Conservation (phyloP, 2,329 filamentous ascomycete species). For the Seiridium cupressi region DNA sequence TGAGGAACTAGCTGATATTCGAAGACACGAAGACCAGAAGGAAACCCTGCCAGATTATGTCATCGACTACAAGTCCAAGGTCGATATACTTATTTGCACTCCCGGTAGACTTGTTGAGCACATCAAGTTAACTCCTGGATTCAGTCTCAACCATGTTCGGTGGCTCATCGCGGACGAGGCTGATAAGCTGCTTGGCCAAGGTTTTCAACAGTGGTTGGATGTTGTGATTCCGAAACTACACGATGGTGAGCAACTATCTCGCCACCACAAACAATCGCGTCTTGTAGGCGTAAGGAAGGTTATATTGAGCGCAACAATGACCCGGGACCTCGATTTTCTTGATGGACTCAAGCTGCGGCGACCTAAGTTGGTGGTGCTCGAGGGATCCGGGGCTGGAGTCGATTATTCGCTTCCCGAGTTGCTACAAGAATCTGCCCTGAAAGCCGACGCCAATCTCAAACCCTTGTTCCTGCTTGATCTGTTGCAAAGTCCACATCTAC, state of each 20-base stretch:
- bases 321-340: slow-evolving; percentile 77
- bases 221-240: slow-evolving; percentile 65
- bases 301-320: slow-evolving; percentile 90
- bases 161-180: slow-evolving; percentile 95
- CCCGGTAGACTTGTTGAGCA: slow-evolving; percentile 92
- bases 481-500: slow-evolving; percentile 56
- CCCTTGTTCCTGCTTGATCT: slow-evolving; percentile 83
- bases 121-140: slow-evolving; percentile 78
- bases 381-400: slow-evolving; percentile 43
- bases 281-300: slow-evolving; percentile 69
- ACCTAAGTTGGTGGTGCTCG: slow-evolving; percentile 75
- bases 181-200: slow-evolving; percentile 86
- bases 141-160: slow-evolving; percentile 72
- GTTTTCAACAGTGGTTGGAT: slow-evolving; percentile 87
- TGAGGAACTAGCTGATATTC: slow-evolving; percentile 25
- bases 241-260: slow-evolving; percentile 41
- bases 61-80: slow-evolving; percentile 63
- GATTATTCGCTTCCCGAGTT: slow-evolving; percentile 58
- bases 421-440: slow-evolving; percentile 64
- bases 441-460: slow-evolving; percentile 70
- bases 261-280: slow-evolving; percentile 53
- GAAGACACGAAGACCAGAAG: slow-evolving; percentile 24
- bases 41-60: slow-evolving; percentile 59
- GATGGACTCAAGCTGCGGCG: slow-evolving; percentile 69
- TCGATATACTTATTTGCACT: slow-evolving; percentile 88